Evolutionary conservation across 257 asterid genomes (phyloP), one percentile per base, ranked within the genome.

Genomic region (Knoxia roxburghii): DNA sequence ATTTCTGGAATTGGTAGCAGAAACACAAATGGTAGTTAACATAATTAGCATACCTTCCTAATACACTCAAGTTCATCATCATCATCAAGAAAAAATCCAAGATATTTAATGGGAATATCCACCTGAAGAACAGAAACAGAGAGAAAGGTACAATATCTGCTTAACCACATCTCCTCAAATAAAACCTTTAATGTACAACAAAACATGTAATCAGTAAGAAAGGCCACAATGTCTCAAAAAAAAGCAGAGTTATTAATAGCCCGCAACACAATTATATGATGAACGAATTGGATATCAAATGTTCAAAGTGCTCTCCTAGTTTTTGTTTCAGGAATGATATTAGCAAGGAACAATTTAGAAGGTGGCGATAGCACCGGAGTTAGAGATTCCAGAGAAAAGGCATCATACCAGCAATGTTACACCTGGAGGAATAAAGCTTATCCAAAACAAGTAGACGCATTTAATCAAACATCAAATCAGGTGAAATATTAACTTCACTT

Each of bases 71-170:
- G 90, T 77, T 90, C 99, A 7, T 72, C 72, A 72, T 93, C 97
- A 46, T 93, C 99, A 24, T 93, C 99, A 81, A 90, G 81, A 83
- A 93, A 93, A 77, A 93, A 93, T 23, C 96, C 89, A 39, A 93
- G 97, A 76, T 93, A 93, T 53, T 93, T 93, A 45, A 90, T 32
- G 6, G 99, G 87, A 72, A 93, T 86, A 72, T 93, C 99, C 30
- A 93, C 96, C 99, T 93, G 84, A 61, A 61, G 7, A 68, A 27
- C 43, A 23, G 60, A 21, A 23, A 59, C 14, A 12, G 68, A 21
- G 43, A 37, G 49, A 50, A 59, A 59, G 9, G 26, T 20, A 13
- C 11, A 26, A 37, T 13, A 61, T 59, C 26, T 54, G 15, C 54
- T 21, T 20, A 33, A 49, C 11, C 20, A 48, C 69, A 27, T 40